phyloP scores from a whole-genome alignment of 371 early-diverging fungal genomes.

The Mortierella sp. region DNA sequence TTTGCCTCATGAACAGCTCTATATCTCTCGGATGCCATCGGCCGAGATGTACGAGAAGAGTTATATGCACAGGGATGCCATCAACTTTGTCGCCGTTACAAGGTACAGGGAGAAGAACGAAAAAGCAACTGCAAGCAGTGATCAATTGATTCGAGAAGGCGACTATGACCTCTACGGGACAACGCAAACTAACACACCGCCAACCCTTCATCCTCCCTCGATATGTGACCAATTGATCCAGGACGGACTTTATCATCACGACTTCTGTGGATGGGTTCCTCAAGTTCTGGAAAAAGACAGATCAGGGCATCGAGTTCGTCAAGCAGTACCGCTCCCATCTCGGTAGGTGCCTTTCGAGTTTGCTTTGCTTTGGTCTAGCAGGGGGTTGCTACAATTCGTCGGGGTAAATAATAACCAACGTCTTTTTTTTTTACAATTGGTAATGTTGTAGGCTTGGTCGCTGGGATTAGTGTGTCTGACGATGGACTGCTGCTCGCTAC shows the following conservation, averaged over 20 bases:
- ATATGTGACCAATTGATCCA: conserved; percentile 28
- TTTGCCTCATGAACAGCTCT: conserved; percentile 81
- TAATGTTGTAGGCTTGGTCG: conserved; percentile 65
- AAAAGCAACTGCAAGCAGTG: not conserved
- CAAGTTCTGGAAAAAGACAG: conserved; percentile 99
- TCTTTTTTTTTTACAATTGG: not conserved
- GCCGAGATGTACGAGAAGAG: conserved; percentile 93
- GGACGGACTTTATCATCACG: conserved; percentile 93
- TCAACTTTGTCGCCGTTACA: conserved; percentile 84
- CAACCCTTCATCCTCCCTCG: no score
- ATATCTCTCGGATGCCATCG: conserved; percentile 81
- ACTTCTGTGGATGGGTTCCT: conserved; percentile 96
- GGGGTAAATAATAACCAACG: no score
- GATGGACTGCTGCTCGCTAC: conserved; percentile 91
- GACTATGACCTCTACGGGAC: no score
- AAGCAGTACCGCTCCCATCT: conserved; percentile 95
- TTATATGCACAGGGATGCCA: conserved; percentile 95
- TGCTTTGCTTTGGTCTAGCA: not conserved
- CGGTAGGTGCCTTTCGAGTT: conserved; percentile 50
- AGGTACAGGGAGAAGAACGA: conserved; percentile 56
- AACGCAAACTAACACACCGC: no score
- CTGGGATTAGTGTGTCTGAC: conserved; percentile 73
- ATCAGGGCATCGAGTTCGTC: conserved; percentile 94
- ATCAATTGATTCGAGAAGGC: not conserved
- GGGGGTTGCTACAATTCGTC: not conserved